Evolutionary conservation across 2,329 filamentous ascomycete species (phyloP).

Genomic region (Rutstroemia sp.): DNA sequence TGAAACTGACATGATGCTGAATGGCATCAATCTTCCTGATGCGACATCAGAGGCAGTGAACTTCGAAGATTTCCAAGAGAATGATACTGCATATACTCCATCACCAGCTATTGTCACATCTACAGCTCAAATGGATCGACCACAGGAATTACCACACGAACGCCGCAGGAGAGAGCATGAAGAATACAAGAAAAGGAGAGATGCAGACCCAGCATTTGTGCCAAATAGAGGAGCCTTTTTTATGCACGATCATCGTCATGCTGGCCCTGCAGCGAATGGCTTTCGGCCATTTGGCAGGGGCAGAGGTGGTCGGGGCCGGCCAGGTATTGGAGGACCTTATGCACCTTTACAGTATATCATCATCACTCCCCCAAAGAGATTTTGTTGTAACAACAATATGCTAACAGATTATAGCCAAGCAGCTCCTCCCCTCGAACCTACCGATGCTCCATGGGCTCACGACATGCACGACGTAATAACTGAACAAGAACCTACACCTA

Average conservation of each 20-base stretch:
- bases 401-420: slow-evolving; percentile 33
- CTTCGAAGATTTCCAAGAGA: slow-evolving; percentile 28
- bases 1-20: slow-evolving; percentile 54
- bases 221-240: slow-evolving; percentile 94
- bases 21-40: slow-evolving; percentile 34
- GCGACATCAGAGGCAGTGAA: slow-evolving; percentile 19
- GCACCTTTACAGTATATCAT: slow-evolving; percentile 56
- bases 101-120: slow-evolving; percentile 30
- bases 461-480: slow-evolving; percentile 79
- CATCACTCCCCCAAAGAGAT: slow-evolving; percentile 10
- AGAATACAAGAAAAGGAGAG: slow-evolving; percentile 79
- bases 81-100: slow-evolving; percentile 21
- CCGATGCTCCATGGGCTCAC: slow-evolving; percentile 78
- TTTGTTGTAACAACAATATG: slow-evolving; percentile 6
- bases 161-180: slow-evolving; percentile 79
- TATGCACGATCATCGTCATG: slow-evolving; percentile 86
- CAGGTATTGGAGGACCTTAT: slow-evolving; percentile 48
- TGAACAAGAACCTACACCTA: slow-evolving; percentile 32
- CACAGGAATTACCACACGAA: slow-evolving; percentile 55
- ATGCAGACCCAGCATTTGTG: slow-evolving; percentile 87
- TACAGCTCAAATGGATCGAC: slow-evolving; percentile 33
- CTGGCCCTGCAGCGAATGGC: slow-evolving; percentile 69
- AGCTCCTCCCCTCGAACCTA: slow-evolving; percentile 46
- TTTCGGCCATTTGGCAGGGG: slow-evolving; percentile 66
- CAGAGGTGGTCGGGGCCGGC: slow-evolving; percentile 48